A percentile compares a stretch with the other conserved stretches of the same genome.
Evolutionary conservation across 1,284 basidiomycete species (phyloP).

Genomic region (Trametes hirsuta): DNA sequence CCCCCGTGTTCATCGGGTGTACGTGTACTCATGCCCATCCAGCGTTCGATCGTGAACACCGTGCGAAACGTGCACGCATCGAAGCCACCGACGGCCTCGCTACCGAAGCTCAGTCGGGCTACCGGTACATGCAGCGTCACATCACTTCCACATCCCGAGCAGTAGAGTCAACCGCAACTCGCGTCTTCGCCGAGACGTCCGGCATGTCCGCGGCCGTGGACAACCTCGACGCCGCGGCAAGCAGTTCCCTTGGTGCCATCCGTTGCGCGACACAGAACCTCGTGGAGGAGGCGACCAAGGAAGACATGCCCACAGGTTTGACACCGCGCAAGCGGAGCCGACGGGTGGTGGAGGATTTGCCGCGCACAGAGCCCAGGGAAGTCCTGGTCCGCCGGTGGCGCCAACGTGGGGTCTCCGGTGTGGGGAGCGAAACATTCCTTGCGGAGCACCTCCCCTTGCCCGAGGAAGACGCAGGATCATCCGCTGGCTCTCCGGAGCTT

Average conservation of each 20-base stretch:
- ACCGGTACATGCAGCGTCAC: slow-evolving; percentile 50
- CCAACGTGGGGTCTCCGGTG: slow-evolving; percentile 35
- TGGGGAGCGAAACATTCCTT: slow-evolving; percentile 40
- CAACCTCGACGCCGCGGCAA: slow-evolving; percentile 44
- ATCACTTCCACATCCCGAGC: slow-evolving; percentile 54
- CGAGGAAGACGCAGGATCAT: slow-evolving; percentile 20
- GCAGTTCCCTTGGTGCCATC: slow-evolving; percentile 48
- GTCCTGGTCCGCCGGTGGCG: slow-evolving; percentile 56
- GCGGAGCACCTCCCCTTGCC: slow-evolving; percentile 34
- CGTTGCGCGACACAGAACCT: slow-evolving; percentile 54
- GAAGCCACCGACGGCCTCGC: slow-evolving; percentile 57
- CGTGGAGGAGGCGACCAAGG: slow-evolving; percentile 59
- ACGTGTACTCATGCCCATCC: not conserved
- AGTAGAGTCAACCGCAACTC: slow-evolving; percentile 48
- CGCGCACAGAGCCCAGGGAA: slow-evolving; percentile 64
- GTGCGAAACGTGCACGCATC: slow-evolving; percentile 67
- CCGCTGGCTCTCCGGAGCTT: slow-evolving; percentile 13
- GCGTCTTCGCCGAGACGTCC: slow-evolving; percentile 50
- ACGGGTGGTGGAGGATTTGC: slow-evolving; percentile 71
- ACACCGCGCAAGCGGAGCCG: slow-evolving; percentile 76
- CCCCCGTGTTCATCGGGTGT: not conserved
- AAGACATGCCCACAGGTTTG: slow-evolving; percentile 65
- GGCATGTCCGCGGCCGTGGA: slow-evolving; percentile 44
- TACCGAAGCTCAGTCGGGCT: slow-evolving; percentile 54
- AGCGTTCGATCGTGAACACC: slow-evolving; percentile 65